Base-by-base conservation (phyloP, 768 basidiomycete genomes). In the Vishniacozyma victoriae region DNA sequence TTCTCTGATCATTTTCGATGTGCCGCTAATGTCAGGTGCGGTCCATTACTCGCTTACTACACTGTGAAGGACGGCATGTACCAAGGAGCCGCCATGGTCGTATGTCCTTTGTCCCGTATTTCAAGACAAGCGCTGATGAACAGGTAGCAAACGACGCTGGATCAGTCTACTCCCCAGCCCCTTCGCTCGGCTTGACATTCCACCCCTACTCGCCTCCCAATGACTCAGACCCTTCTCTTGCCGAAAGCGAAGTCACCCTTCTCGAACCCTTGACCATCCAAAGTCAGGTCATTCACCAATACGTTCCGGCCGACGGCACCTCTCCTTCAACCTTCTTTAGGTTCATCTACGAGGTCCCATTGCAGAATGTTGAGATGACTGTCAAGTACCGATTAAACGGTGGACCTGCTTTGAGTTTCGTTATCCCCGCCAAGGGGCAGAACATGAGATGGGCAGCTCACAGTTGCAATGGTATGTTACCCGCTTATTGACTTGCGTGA, bases 241-340 rank as follows among this genome's bases (percentile, higher is more conserved):
- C 44, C 44, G 44, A 54, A 11, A 29, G 35, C 25, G 13, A 41
- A 2, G 25, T 38, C 4, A 20, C 35, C n/a, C 39, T 50, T 3
- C 26, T 49, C n/a, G 31, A 42, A n/a, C 24, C 58, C 0, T 33
- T 51, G 31, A 38, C 45, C 2, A 42, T 57, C 22, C 35, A 44
- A 9, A 42, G 45, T n/a, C 54, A 43, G 24, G 46, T 37, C 24
- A 54, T 53, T 23, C 42, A 41, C 36, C 38, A 33, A 0, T 47
- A 60, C 54, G 43, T 39, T 2, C 70, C 68, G 54, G 26, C 44
- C 41, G 54, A 57, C 25, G 41, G 50, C 23, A 54, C 64, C 50
- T 92, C 90, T 4, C 84, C 85, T 0, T 90, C 81, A 65, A 88
- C 88, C 1, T 99, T 99, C 75, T 97, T 90, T 86, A 79, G 93